Percentiles rank a stretch among this genome's conserved stretches.
These are phyloP conservation scores for Rusavskia elegans DNA, from an alignment of 495 filamentous ascomycete genomes.

Conservation along the genomic window DNA sequence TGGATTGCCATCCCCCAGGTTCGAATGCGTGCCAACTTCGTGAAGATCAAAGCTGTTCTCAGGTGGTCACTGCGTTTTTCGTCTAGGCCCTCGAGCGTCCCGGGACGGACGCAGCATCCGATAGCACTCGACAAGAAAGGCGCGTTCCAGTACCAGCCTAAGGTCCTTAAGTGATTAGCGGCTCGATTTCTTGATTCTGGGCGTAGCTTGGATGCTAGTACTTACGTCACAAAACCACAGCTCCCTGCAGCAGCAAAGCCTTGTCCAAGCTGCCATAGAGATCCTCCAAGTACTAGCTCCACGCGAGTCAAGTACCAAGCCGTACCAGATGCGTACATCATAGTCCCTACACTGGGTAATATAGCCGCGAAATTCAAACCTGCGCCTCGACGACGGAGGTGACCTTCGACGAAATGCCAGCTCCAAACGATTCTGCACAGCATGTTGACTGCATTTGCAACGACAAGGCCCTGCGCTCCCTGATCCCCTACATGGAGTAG, in stretches of 20 bases:
- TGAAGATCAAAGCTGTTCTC: too few species aligned
- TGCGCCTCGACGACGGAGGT: conserved; percentile 32
- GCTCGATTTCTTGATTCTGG: neutral
- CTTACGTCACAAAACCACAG: too few species aligned
- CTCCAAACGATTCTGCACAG: conserved; percentile 68
- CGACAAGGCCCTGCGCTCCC: conserved; percentile 68
- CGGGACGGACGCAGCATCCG: conserved; percentile 18
- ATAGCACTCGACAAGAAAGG: conserved; percentile 36
- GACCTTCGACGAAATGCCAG: conserved; percentile 46
- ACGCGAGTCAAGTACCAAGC: neutral
- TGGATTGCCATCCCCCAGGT: too few species aligned
- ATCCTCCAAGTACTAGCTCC: neutral
- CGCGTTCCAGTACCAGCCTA: conserved; percentile 44
- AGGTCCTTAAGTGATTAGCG: conserved; percentile 6
- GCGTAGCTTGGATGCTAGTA: too few species aligned
- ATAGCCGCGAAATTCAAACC: conserved; percentile 12
- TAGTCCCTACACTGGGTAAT: conserved; percentile 10
- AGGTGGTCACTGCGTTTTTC: neutral
- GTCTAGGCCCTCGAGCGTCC: conserved; percentile 1
- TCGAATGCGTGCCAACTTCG: too few species aligned
- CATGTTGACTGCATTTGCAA: conserved; percentile 82
- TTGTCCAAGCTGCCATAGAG: too few species aligned
- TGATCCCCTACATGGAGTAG: conserved; percentile 46
- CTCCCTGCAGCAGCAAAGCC: too few species aligned
- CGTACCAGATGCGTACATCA: neutral